Evolutionary conservation across 2,329 filamentous ascomycete genomes (phyloP), one percentile per base, ranked within the genome.

Genomic region (Apiospora pterosperma): DNA sequence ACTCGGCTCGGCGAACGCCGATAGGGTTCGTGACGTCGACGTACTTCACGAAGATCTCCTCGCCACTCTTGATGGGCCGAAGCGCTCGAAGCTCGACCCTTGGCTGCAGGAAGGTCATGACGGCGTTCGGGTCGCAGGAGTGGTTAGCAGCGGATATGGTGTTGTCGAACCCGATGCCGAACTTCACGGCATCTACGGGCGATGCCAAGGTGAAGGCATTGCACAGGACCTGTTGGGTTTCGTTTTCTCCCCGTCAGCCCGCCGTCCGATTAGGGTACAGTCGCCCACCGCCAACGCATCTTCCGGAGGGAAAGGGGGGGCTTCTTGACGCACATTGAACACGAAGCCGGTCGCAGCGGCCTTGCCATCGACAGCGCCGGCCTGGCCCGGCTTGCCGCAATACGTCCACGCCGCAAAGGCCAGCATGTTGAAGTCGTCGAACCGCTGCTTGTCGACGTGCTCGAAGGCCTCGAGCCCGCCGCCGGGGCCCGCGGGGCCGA

Each of bases 21-120:
- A 77, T 80, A 0, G 82, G 81, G 58, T 81, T 78, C 2, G 80
- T 81, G 38, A 73, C 72, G 64, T 84, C 82, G 62, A 80, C 74
- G 69, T 85, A 85, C 23, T 79, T 80, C 66, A 84, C 80, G 66
- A 77, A 79, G 39, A 85, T 77, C 68, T 85, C 82, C 48, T 83
- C 80, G 61, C 80, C 82, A 65, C 78, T 78, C 38, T 76, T 76
- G 69, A 85, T 83, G 2, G 78, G 75, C 48, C 71, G 76, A 2
- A 84, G 72, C 4, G 82, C 78, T 21, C 82, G 79, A 11, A 85
- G 70, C 14, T 78, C 69, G 4, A 80, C 69, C 62, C 70, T 68
- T 0, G 81, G 76, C 36, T 82, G 80, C 66, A 85, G 81, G 75
- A 83, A 82, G 62, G 81, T 75, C 11, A 82, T 72, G 39, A 76